phyloP scores from a whole-genome alignment of 495 filamentous ascomycete genomes.

The Annulohypoxylon bovei region DNA sequence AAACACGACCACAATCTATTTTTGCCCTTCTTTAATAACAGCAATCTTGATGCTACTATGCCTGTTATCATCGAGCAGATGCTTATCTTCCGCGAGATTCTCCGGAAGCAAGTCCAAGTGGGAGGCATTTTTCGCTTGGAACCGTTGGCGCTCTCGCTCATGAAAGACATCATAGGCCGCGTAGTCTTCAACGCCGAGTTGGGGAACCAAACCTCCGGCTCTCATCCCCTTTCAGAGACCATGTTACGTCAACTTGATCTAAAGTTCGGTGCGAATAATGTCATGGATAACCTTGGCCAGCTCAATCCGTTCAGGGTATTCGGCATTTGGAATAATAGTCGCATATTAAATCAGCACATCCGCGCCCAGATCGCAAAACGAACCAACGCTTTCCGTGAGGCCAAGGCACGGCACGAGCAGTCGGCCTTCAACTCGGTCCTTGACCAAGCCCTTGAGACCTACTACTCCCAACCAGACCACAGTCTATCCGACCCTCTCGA shows the following conservation, averaged over 20 bases:
- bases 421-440: constrained; percentile 39
- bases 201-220: constrained; percentile 41
- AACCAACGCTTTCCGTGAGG: constrained; percentile 26
- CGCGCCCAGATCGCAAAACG: constrained; percentile 34
- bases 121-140: constrained; percentile 63
- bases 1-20: constrained; percentile 51
- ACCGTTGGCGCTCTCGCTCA: constrained; percentile 71
- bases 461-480: constrained; percentile 36
- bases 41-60: constrained; percentile 50
- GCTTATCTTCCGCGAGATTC: constrained; percentile 43
- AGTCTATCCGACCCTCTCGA: constrained; percentile 30
- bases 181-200: constrained; percentile 46
- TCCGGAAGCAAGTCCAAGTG: constrained; percentile 40
- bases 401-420: constrained; percentile 34
- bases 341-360: constrained; percentile 41
- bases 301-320: constrained; percentile 40
- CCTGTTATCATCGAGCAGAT: constrained; percentile 52
- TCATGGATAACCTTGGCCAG: constrained; percentile 41
- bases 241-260: constrained; percentile 44
- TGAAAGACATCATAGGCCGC: constrained; percentile 70
- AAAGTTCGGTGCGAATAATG: constrained; percentile 40
- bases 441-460: constrained; percentile 41
- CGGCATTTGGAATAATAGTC: constrained; percentile 43
- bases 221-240: constrained; percentile 41
- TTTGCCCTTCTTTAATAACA: constrained; percentile 52